phyloP scores from a whole-genome alignment of 2,329 filamentous ascomycete species.

The Dactylellina leptospora region DNA sequence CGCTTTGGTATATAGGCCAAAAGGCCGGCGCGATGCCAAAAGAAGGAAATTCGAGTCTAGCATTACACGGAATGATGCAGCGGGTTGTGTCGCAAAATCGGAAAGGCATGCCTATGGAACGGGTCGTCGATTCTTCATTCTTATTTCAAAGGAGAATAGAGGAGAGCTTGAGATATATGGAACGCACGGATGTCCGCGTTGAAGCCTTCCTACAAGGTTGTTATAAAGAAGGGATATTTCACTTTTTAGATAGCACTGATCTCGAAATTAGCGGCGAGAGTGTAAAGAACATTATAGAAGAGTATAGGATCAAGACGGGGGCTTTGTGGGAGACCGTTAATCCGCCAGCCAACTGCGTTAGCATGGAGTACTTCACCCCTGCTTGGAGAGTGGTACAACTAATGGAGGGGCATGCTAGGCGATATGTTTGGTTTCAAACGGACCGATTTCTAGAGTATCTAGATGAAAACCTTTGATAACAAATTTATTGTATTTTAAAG shows the following conservation, averaged over 20 bases:
- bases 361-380: slow-evolving; percentile 25
- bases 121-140: slow-evolving; percentile 17
- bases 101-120: neutral
- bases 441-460: slow-evolving; percentile 36
- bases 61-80: slow-evolving; percentile 31
- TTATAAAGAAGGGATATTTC: slow-evolving; percentile 35
- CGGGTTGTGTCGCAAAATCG: slow-evolving; percentile 26
- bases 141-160: slow-evolving; percentile 41
- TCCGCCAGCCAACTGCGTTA: slow-evolving; percentile 24
- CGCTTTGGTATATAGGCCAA: slow-evolving; percentile 20
- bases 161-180: slow-evolving; percentile 29
- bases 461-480: slow-evolving; percentile 9
- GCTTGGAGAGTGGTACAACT: slow-evolving; percentile 15
- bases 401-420: slow-evolving; percentile 11
- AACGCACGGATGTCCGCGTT: slow-evolving; percentile 23
- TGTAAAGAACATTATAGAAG: slow-evolving; percentile 4
- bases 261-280: neutral
- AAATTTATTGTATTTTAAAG: neutral
- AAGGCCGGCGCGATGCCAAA: slow-evolving; percentile 9
- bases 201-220: slow-evolving; percentile 32
- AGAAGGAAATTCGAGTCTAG: slow-evolving; percentile 9
- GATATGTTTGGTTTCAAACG: slow-evolving; percentile 14
- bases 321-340: slow-evolving; percentile 6
- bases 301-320: neutral
- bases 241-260: slow-evolving; percentile 5